Evolutionary conservation across 2,329 filamentous ascomycete species (phyloP).

Genomic region (Cladosporium sp.): DNA sequence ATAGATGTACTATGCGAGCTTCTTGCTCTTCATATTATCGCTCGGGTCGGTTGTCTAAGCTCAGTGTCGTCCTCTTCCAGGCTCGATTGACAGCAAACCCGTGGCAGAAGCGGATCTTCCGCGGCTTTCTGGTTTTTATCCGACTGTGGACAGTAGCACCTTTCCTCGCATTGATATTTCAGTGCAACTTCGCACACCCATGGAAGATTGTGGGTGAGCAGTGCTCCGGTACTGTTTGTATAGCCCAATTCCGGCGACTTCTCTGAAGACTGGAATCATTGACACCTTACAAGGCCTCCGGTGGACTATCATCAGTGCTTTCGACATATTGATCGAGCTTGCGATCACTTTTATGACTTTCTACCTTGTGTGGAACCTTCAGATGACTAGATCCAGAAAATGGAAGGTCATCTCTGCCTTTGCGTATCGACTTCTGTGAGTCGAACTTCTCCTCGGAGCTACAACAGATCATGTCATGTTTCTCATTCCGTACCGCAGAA

Average conservation of each 20-base stretch:
- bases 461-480: neutral
- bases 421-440: slow-evolving; percentile 14
- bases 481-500: neutral
- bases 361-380: slow-evolving; percentile 15
- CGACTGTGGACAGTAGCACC: slow-evolving; percentile 14
- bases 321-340: slow-evolving; percentile 41
- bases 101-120: slow-evolving; percentile 2
- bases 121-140: neutral
- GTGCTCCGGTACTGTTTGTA: slow-evolving; percentile 2
- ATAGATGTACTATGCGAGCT: slow-evolving; percentile 14
- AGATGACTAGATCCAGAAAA: slow-evolving; percentile 7
- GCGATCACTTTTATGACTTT: neutral
- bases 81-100: neutral
- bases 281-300: neutral
- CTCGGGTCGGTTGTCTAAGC: slow-evolving; percentile 12
- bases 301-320: slow-evolving; percentile 36
- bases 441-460: neutral
- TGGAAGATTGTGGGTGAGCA: slow-evolving; percentile 10
- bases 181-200: slow-evolving; percentile 14
- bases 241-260: slow-evolving; percentile 13
- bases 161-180: slow-evolving; percentile 15
- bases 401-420: slow-evolving; percentile 14
- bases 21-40: slow-evolving; percentile 13
- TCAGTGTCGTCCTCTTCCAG: slow-evolving; percentile 12
- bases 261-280: neutral